Evolutionary conservation across 164 flowering plant genomes (phyloP).

Genomic region (Chloranthus sessilifolius): DNA sequence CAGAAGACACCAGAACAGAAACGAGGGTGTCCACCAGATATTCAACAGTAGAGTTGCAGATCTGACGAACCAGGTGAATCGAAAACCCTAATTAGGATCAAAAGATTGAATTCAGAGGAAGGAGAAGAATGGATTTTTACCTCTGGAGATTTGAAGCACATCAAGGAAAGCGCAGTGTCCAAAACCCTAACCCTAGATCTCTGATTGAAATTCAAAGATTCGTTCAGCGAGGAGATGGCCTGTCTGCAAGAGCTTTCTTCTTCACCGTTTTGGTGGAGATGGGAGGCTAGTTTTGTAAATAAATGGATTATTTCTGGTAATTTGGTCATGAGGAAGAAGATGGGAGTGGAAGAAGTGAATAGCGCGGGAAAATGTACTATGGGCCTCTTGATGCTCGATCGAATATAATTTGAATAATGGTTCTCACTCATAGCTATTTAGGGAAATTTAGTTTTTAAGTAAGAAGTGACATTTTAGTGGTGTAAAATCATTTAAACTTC

Average conservation of each 20-base stretch:
- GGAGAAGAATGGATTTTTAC: slow-evolving; percentile 14
- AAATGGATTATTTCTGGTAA: slow-evolving; percentile 37
- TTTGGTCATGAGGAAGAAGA: slow-evolving; percentile 13
- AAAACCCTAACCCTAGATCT: slow-evolving; percentile 48
- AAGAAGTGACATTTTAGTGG: too few relatives aligned
- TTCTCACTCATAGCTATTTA: too few relatives aligned
- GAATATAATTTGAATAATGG: too few relatives aligned
- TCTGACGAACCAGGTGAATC: slow-evolving; percentile 24
- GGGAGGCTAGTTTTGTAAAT: slow-evolving; percentile 40
- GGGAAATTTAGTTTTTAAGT: too few relatives aligned
- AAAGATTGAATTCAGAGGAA: background rate
- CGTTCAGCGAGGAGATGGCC: slow-evolving; percentile 39
- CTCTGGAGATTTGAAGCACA: slow-evolving; percentile 66
- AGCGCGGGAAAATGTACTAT: too few relatives aligned
- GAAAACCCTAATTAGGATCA: background rate
- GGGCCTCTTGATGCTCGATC: too few relatives aligned
- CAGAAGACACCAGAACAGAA: slow-evolving; percentile 42
- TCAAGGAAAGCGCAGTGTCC: slow-evolving; percentile 62
- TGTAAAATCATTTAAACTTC: too few relatives aligned
- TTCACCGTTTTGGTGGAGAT: slow-evolving; percentile 16
- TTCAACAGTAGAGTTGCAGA: slow-evolving; percentile 32
- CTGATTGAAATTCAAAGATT: slow-evolving; percentile 39
- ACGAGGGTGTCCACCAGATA: slow-evolving; percentile 37
- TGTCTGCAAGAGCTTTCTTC: slow-evolving; percentile 18
- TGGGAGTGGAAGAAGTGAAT: too few relatives aligned